Evolutionary conservation across 148 eudicot genomes (phyloP).

Genomic region (Fallopia convolvulus): DNA sequence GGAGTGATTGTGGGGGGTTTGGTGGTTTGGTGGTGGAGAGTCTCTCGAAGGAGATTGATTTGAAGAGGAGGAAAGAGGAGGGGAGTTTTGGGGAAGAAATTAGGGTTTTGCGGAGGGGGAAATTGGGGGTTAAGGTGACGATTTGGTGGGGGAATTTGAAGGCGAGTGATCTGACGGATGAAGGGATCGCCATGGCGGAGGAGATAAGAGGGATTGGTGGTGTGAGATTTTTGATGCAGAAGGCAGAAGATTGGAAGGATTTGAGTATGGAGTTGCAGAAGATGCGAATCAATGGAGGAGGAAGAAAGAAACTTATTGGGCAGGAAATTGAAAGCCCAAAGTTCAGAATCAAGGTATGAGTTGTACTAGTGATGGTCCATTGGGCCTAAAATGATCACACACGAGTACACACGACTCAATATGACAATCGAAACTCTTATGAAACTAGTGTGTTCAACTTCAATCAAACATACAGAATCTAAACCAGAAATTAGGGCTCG

Average conservation of each 20-base stretch:
- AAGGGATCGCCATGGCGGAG: constrained; percentile 15
- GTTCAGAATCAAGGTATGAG: background rate
- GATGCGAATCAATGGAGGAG: background rate
- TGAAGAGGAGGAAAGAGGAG: constrained; percentile 25
- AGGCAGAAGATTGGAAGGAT: background rate
- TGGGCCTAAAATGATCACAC: background rate
- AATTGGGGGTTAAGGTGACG: constrained; percentile 21
- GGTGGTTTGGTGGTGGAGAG: constrained; percentile 1
- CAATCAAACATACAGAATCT: no score
- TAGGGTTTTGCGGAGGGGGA: constrained; percentile 27
- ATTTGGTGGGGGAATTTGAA: constrained; percentile 29
- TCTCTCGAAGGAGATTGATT: constrained; percentile 50
- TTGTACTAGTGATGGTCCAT: background rate
- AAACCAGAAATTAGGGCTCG: no score
- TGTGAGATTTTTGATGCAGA: background rate
- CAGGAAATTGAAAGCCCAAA: background rate
- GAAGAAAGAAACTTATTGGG: background rate
- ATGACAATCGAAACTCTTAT: no score
- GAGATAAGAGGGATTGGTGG: background rate
- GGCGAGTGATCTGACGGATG: constrained; percentile 18
- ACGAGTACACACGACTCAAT: no score
- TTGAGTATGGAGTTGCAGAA: background rate
- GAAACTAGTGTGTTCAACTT: no score
- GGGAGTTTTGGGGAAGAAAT: constrained; percentile 13
- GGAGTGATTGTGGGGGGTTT: constrained; percentile 8